Base-by-base conservation (phyloP, 768 basidiomycete species). In the Boletus patriciae region DNA sequence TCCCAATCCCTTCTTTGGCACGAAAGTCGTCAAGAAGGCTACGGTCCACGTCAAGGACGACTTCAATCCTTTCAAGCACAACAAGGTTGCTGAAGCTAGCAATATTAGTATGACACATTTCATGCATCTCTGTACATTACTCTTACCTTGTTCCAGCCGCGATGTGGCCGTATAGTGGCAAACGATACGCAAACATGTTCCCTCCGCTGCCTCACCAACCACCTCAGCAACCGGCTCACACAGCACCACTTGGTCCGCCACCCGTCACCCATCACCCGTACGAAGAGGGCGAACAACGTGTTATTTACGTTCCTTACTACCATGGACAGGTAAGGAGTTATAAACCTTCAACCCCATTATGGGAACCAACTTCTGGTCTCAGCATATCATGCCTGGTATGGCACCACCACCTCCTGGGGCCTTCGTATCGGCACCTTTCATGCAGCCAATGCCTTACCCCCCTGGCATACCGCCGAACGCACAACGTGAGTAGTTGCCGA, bases 51-150 rank as follows among this genome's bases (percentile, higher is more conserved):
- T 96, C 72, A 92, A 96, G 75, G 93, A 97, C 64, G 96, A 98
- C 69, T 99, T 99, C 70, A 97, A 95, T 71, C 94, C 96, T 16
- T 97, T 96, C 83, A 92, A 92, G 75, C 84, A 88, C 65, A 82
- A 83, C 67, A 92, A 92, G 70, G 85, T 94, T 27, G 82, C 78
- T 9, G 91, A 92, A 52, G 83, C 94, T 8, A 73, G 81, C 25
- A 80, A 84, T 67, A 82, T 92, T 60, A 73, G 94, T 95, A 70
- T 64, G 93, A 83, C 25, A 27, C 43, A 11, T 25, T 40, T 9
- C 36, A 25, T 29, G 10, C 25, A 5, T 37, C 13, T 34, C 8
- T 29, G 7, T 19, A 18, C 41, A 38, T 19, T 34, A 18, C 9
- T 40, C 52, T 66, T 37, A 57, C 12, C 52, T 47, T 33, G 42